A percentile compares a stretch with the other conserved stretches of the same genome.
Conservation (phyloP, 805 yeast species). For the Blastobotrys attinorum region DNA sequence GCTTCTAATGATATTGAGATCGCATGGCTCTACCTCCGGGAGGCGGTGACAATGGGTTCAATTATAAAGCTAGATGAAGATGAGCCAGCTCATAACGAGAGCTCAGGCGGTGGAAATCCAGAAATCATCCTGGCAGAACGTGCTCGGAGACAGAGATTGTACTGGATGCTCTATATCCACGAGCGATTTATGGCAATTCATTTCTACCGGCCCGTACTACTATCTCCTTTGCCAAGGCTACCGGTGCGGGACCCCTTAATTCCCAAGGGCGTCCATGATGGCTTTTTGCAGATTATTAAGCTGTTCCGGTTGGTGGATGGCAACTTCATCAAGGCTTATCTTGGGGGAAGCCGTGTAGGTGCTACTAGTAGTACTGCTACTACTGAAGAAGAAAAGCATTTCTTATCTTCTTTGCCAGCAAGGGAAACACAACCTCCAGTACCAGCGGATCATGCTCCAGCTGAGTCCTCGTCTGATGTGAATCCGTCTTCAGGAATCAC, state of each 20-base stretch:
- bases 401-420: too few relatives aligned
- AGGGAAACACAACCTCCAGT: too few relatives aligned
- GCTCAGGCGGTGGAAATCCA: too few relatives aligned
- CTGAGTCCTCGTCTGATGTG: not conserved
- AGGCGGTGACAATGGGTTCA: conserved; percentile 11
- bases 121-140: conserved; percentile 7
- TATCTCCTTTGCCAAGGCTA: not conserved
- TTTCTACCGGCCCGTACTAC: conserved; percentile 8
- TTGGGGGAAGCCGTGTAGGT: too few relatives aligned
- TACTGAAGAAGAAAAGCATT: too few relatives aligned
- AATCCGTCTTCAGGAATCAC: conserved; percentile 2
- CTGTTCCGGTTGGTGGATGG: conserved; percentile 12
- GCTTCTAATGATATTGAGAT: conserved; percentile 6
- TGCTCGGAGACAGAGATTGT: conserved; percentile 8
- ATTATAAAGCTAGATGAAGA: conserved; percentile 5
- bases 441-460: too few relatives aligned
- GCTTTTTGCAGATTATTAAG: conserved; percentile 11
- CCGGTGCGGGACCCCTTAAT: conserved; percentile 9
- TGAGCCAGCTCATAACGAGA: not conserved
- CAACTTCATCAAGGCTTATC: conserved; percentile 11
- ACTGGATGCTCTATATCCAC: conserved; percentile 13
- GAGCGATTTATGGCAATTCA: conserved; percentile 15
- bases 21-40: conserved; percentile 14
- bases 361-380: too few relatives aligned
- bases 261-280: conserved; percentile 7